A percentile compares a stretch with the other conserved stretches of the same genome.
These are phyloP conservation scores for Taiwanofungus camphoratus DNA, from an alignment of 1,284 basidiomycete genomes.

Conservation along the genomic window DNA sequence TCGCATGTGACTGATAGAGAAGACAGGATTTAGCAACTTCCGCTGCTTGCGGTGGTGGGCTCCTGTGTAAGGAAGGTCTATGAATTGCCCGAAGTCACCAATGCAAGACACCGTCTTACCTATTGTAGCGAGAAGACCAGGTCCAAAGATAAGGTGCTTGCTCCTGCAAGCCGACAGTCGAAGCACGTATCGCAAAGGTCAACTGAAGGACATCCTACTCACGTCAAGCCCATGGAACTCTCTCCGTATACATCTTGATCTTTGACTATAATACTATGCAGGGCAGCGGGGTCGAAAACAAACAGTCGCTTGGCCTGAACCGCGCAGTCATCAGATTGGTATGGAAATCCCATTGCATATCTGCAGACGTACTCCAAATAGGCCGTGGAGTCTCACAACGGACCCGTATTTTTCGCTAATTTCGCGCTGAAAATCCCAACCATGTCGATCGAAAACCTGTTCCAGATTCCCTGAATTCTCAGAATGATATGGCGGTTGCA, in stretches of 20 bases:
- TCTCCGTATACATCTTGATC: conserved; percentile 15
- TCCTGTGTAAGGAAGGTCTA: conserved; percentile 10
- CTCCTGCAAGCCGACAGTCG: background rate
- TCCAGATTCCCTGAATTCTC: conserved; percentile 17
- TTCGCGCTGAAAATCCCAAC: conserved; percentile 14
- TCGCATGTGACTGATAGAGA: conserved; percentile 22
- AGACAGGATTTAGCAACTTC: conserved; percentile 24
- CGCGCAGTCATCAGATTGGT: background rate
- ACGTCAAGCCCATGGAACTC: conserved; percentile 13
- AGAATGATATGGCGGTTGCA: no score
- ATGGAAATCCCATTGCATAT: background rate
- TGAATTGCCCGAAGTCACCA: background rate
- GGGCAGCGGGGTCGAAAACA: conserved; percentile 15
- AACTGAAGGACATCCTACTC: background rate
- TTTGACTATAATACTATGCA: conserved; percentile 14
- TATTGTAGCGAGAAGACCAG: conserved; percentile 14
- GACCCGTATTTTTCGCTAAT: conserved; percentile 13
- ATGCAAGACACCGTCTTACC: conserved; percentile 5
- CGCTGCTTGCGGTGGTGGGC: conserved; percentile 21
- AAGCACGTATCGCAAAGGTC: background rate
- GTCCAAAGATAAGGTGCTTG: conserved; percentile 14
- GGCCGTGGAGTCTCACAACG: conserved; percentile 11
- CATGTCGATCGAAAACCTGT: conserved; percentile 14
- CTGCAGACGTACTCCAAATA: conserved; percentile 10
- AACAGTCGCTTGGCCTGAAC: conserved; percentile 15